Conservation (phyloP, 257 asterid genomes). For the Solanum tacnaense region DNA sequence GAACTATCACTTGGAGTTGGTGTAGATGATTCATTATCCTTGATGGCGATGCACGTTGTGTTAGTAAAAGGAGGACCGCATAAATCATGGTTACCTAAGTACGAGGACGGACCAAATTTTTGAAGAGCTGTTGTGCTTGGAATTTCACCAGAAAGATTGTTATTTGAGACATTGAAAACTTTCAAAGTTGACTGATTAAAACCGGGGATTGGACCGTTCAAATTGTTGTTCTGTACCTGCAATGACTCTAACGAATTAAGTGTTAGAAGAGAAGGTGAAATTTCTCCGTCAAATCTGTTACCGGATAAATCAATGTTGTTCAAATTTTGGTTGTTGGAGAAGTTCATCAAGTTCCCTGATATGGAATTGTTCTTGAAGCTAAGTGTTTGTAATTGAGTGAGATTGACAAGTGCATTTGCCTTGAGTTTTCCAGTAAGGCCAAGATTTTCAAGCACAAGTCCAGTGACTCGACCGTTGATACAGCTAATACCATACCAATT, state of each 20-base stretch:
- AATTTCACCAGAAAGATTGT: conserved; percentile 43
- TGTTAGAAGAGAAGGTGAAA: conserved; percentile 31
- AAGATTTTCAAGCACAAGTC: conserved; percentile 36
- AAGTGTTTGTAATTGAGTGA: conserved; percentile 34
- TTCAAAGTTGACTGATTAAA: conserved; percentile 37
- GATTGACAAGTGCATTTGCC: conserved; percentile 29
- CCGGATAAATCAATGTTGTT: conserved; percentile 36
- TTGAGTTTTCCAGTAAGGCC: conserved; percentile 35
- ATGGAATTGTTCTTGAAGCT: conserved; percentile 52
- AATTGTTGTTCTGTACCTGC: conserved; percentile 41
- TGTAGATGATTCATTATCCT: background rate
- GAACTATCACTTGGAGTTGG: background rate
- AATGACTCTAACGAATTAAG: conserved; percentile 36
- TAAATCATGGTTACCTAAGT: conserved; percentile 19
- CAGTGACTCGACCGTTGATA: conserved; percentile 44
- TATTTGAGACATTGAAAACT: conserved; percentile 45
- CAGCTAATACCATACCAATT: conserved; percentile 56
- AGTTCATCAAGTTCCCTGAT: conserved; percentile 42
- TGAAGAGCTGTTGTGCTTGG: conserved; percentile 39
- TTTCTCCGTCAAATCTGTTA: conserved; percentile 37
- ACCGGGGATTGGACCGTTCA: conserved; percentile 39
- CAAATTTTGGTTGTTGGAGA: conserved; percentile 30
- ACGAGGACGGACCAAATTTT: conserved; percentile 23
- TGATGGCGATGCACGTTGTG: conserved; percentile 5
- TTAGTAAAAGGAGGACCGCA: conserved; percentile 16